Evolutionary conservation across 108 stramenopile species (phyloP), one percentile per base, ranked within the genome.

Genomic region (Nannochloropsis gaditana): DNA sequence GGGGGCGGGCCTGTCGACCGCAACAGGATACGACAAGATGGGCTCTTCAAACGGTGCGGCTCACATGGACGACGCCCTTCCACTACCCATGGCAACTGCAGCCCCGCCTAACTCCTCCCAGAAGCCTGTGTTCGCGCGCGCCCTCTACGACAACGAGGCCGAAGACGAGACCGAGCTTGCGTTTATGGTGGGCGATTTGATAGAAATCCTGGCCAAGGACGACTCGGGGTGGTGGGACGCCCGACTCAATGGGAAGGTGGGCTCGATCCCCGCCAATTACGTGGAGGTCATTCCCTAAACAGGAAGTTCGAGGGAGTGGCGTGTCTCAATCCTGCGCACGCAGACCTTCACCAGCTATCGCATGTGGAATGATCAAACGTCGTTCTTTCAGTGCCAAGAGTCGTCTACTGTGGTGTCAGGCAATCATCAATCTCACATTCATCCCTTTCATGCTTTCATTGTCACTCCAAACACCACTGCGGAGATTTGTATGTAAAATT

Each of bases 201-300:
- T 73, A n/a, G 59, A 73, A 6, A 73, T 73, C n/a, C 59, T 73
- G 59, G n/a, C 59, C 19, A 73, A 73, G 59, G 59, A 73, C n/a
- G 59, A 73, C n/a, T 73, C 59, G 59, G 59, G 59, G 59, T 73
- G 59, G 59, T 73, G 59, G 59, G 59, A 73, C 19, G 59, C 59
- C 4, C 15, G 59, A n/a, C n/a, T 73, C 19, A 73, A 73, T 73
- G 59, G 59, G n/a, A 73, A 73, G 59, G 59, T 73, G 59, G 59
- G 59, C 19, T 73, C 59, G 59, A 73, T 73, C 59, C 59, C 59
- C 19, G 59, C 59, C 4, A 73, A 73, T n/a, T 73, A 73, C n/a
- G 59, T 73, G 59, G 59, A 73, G 59, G 15, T 73, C 19, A 15
- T 73, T 73, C 19, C n/a, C 19, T 73, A 3, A 73, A n/a, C 19